A percentile compares a stretch with the other conserved stretches of the same genome.
Conservation (phyloP, 2,329 filamentous ascomycete genomes). For the Fusarium euwallaceae region DNA sequence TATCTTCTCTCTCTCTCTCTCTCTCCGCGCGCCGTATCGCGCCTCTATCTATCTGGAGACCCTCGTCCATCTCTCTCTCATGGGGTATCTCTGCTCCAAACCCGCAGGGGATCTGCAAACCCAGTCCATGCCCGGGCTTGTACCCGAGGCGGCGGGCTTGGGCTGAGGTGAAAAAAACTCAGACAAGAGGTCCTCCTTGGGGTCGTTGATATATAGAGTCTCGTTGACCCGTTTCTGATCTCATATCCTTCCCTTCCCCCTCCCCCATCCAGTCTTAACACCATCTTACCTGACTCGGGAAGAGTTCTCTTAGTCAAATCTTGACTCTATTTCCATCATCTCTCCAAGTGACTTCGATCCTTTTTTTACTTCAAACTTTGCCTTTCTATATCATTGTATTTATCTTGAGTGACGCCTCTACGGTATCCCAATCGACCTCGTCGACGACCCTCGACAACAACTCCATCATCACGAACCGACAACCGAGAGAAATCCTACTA, state of each 20-base stretch:
- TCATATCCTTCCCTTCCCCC: background rate
- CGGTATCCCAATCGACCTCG: background rate
- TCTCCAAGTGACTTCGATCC: background rate
- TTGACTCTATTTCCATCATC: background rate
- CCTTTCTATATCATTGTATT: background rate
- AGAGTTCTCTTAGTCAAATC: background rate
- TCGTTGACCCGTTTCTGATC: background rate
- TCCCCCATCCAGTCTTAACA: background rate
- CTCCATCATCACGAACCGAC: conserved; percentile 23
- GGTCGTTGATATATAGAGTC: conserved; percentile 30
- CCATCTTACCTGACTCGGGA: background rate
- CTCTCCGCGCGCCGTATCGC: conserved; percentile 29
- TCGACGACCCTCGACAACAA: conserved; percentile 6
- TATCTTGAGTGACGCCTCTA: background rate
- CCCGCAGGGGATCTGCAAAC: conserved; percentile 13
- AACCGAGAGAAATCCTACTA: background rate
- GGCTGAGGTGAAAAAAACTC: conserved; percentile 1
- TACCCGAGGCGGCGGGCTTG: background rate
- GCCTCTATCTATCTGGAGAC: conserved; percentile 23
- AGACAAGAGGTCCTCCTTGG: background rate
- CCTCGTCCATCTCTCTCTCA: conserved; percentile 21
- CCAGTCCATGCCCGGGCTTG: conserved; percentile 5
- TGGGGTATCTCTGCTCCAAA: conserved; percentile 11
- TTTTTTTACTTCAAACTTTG: background rate
- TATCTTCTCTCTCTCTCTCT: background rate